Evolutionary conservation across 768 basidiomycete species (phyloP), one percentile per base, ranked within the genome.

Genomic region (Ramaria sp.): DNA sequence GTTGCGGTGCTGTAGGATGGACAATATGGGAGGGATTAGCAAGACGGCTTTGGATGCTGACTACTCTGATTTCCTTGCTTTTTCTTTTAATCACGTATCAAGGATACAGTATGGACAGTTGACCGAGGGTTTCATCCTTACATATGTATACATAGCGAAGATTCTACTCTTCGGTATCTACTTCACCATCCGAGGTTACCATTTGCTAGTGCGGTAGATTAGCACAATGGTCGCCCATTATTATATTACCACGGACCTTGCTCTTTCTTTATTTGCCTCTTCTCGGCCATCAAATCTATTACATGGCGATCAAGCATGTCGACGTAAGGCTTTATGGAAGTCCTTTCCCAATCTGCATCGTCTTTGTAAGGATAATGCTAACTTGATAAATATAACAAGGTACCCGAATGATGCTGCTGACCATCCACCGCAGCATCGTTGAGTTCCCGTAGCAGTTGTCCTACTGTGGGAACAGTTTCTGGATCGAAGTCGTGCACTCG

Each of bases 301-400:
- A 73, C 77, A 65, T 98, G 90, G 62, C 75, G 76, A 57, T 98
- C 88, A 59, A 47, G 45, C 45, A 47, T 47, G 24, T 47, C 45
- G 39, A 99, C 81, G 61, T 94, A 98, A 20, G 85, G 85, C 63
- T 81, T 87, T 56, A 99, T 68, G 4, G 88, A 88, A 15, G 96
- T 98, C 54, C 79, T 77, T 60, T 86, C 81, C 87, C 91, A 96
- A 61, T 87, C 87, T 81, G 60, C 45, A 47, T 47, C 24, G n/a
- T n/a, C 15, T 10, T n/a, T 3, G 22, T 28, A 24, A 56, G 32
- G 56, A 43, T 48, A 10, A 49, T 28, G 8, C 56, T 32, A 36
- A 51, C 20, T 16, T 27, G 13, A 9, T 9, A 44, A 56, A 48
- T 32, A 50, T 36, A 15, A 43, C 54, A 52, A 52, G 44, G 24